phyloP scores from a whole-genome alignment of 306 rosid species.

The Inga oerstediana region DNA sequence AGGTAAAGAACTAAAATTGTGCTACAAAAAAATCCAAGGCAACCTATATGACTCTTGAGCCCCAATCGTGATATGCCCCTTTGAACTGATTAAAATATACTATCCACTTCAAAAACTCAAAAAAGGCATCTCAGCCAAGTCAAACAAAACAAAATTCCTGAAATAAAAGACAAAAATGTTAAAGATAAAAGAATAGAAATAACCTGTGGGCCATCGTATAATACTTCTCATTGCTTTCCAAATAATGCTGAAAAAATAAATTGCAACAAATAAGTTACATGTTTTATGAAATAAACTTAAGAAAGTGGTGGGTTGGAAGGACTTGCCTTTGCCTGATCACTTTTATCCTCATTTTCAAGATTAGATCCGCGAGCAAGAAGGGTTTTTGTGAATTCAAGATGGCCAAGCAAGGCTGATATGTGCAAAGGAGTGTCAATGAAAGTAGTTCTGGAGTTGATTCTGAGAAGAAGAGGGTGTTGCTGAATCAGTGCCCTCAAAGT shows the following conservation, averaged over 20 bases:
- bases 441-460: not conserved
- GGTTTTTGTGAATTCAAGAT: not conserved
- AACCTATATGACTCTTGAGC: not conserved
- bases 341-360: constrained; percentile 89
- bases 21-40: too few species aligned
- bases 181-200: constrained; percentile 33
- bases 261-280: constrained; percentile 34
- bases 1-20: too few species aligned
- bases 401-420: not conserved
- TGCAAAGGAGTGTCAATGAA: not conserved
- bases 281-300: constrained; percentile 23
- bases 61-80: not conserved
- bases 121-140: not conserved
- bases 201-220: constrained; percentile 98
- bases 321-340: constrained; percentile 98
- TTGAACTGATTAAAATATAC: not conserved
- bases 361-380: not conserved
- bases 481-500: not conserved
- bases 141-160: not conserved
- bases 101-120: not conserved
- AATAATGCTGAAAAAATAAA: constrained; percentile 75
- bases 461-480: not conserved
- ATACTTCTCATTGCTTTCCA: constrained; percentile 99
- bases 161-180: not conserved
- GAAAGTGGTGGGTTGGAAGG: not conserved